Base-by-base conservation (phyloP, 2,329 filamentous ascomycete species). In the Keithomyces neogunnii region DNA sequence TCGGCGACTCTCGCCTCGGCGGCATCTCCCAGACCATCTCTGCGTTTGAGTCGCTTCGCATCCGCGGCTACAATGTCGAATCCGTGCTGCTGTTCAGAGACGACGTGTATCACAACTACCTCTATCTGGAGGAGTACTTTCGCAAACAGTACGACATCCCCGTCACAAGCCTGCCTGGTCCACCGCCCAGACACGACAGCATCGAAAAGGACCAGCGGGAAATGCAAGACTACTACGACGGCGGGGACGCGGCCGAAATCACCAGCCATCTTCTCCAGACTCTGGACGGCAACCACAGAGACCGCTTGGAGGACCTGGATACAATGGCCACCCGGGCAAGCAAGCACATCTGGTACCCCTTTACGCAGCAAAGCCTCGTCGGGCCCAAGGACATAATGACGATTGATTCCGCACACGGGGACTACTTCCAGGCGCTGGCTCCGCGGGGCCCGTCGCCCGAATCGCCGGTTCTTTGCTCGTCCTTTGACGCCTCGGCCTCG, bases 401-500 rank as follows among this genome's bases (percentile, higher is more conserved):
- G 0, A 90, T 95, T 51, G 89, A 95, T 63, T 92, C 88, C 0
- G 89, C 89, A 0, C 78, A 86, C 53, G 86, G 85, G 6, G 88
- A 92, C 61, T 83, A 82, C 62, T 95, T 93, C 65, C 85, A 92
- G 62, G 84, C 82, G 0, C 56, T 62, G 2, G 54, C 49, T 10
- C 48, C 55, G 2, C 19, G 32, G 2, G 19, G 40, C n/a, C 33
- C 8, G 5, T 38, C 50, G 35, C n/a, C 38, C 8, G 43, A 49
- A 29, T 39, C 47, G 9, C 47, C 51, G 3, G 54, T 66, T 0
- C 55, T 67, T 0, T 59, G 59, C 1, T 77, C 87, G 1, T 84
- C 86, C 0, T 90, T 93, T 51, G 89, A 95, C 59, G 89, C 85
- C 2, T 93, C 88, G 0, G 88, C 88, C 1, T 92, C 88, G 0